Evolutionary conservation across 345 rosid species (phyloP), one percentile per base, ranked within the genome.

Genomic region (Isatis tinctoria): DNA sequence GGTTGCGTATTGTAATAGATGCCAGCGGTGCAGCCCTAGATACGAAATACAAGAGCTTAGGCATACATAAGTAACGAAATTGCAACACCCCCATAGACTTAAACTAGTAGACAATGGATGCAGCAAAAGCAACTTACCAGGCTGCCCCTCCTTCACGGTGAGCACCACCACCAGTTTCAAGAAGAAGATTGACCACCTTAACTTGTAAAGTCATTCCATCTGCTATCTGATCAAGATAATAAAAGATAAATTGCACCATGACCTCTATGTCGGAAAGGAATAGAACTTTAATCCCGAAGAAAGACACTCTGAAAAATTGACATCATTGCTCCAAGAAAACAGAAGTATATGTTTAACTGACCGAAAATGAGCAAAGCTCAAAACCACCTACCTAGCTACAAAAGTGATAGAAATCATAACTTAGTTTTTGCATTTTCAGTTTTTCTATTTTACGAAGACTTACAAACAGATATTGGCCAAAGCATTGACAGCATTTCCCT

Each of bases 181-280:
- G 94, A 24, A 95, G 86, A 83, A 95, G 90, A 84, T 95, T 95
- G 82, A 92, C 96, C 57, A 92, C 92, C 70, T 75, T 70, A 72
- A 95, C 88, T 82, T 87, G 91, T 78, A 95, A 57, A 32, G 97
- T 90, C 99, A 95, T 95, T 77, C 99, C 99, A 85, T 95, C 99
- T 78, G 99, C 98, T 82, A 95, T 89, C 99, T 95, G 89, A 82
- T 60, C 69, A 73, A 43, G 22, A 70, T 30, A 57, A 37, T 17
- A 22, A 44, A 69, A 27, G 0, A 70, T 56, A 51, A 26, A 33
- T 36, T 27, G 26, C 52, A 65, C 0, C 5, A 66, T 26, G 27
- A 20, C 54, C 44, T 47, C n/a, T 27, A 28, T 14, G 14, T 27
- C 7, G 45, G 62, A 74, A 45, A 67, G 59, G 41, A 59, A 36